Evolutionary conservation across 768 basidiomycete species (phyloP).

Genomic region (Hypholoma fasciculare): DNA sequence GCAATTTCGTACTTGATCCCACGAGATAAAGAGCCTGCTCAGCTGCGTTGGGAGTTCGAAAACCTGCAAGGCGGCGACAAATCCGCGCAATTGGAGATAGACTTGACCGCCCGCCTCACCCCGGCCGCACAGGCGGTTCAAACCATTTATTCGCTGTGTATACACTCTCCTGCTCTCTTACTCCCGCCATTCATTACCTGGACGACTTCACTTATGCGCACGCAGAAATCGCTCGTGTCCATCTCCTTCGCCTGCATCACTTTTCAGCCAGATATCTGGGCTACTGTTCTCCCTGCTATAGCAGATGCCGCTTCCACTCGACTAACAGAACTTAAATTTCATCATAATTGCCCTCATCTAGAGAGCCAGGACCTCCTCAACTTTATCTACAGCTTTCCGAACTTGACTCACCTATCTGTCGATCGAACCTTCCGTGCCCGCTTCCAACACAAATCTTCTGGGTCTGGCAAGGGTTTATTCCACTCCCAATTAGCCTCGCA

Average conservation of each 20-base stretch:
- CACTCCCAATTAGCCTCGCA: background rate
- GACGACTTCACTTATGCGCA: slow-evolving; percentile 18
- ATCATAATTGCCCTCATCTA: slow-evolving; percentile 16
- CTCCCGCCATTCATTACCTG: slow-evolving; percentile 21
- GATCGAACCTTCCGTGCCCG: slow-evolving; percentile 17
- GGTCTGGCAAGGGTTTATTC: background rate
- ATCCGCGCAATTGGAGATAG: slow-evolving; percentile 1
- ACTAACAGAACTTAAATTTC: slow-evolving; percentile 16
- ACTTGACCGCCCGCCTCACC: slow-evolving; percentile 8
- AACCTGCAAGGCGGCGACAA: slow-evolving; percentile 10
- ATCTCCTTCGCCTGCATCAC: slow-evolving; percentile 21
- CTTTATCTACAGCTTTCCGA: slow-evolving; percentile 13
- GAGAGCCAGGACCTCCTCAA: slow-evolving; percentile 14
- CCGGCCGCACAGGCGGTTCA: slow-evolving; percentile 4
- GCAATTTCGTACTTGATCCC: slow-evolving; percentile 12
- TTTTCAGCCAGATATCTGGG: slow-evolving; percentile 15
- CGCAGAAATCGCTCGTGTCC: slow-evolving; percentile 12
- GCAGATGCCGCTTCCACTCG: slow-evolving; percentile 12
- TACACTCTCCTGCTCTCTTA: slow-evolving; percentile 19
- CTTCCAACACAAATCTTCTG: slow-evolving; percentile 4
- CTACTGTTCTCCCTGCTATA: slow-evolving; percentile 16
- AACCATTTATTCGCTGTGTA: slow-evolving; percentile 9
- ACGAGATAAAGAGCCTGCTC: slow-evolving; percentile 4
- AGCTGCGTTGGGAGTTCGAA: slow-evolving; percentile 19
- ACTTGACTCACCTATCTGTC: slow-evolving; percentile 14